Evolutionary conservation across 495 filamentous ascomycete genomes (phyloP).

Genomic region (Podospora comata): DNA sequence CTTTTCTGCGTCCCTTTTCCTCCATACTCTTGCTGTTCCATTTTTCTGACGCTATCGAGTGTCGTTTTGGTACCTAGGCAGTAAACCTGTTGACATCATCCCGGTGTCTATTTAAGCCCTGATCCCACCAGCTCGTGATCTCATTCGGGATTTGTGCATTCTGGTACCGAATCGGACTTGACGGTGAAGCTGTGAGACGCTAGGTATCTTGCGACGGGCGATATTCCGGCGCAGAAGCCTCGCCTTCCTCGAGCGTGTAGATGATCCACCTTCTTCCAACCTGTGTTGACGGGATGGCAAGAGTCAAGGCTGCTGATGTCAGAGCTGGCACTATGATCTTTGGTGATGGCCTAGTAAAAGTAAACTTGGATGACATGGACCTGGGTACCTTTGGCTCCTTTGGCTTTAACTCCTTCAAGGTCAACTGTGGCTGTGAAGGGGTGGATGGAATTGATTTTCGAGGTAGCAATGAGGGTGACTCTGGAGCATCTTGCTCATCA

Average conservation of each 20-base stretch:
- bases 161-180: neutral
- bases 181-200: neutral
- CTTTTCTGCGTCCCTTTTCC: neutral
- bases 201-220: neutral
- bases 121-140: too few species aligned
- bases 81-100: neutral
- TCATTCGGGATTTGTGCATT: neutral
- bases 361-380: neutral
- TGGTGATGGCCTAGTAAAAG: neutral
- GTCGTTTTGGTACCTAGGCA: neutral
- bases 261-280: neutral
- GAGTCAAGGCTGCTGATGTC: neutral
- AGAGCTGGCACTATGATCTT: neutral
- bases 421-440: neutral
- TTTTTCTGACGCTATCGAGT: neutral
- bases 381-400: neutral
- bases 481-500: neutral
- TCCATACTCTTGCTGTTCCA: neutral
- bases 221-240: neutral
- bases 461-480: neutral
- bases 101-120: neutral
- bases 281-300: neutral
- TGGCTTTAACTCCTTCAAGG: neutral
- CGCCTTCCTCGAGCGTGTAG: neutral
- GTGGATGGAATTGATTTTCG: neutral